Percentiles rank a stretch among this genome's conserved stretches.
Conservation (phyloP, 2,329 filamentous ascomycete species). For the Falciphora oryzae region DNA sequence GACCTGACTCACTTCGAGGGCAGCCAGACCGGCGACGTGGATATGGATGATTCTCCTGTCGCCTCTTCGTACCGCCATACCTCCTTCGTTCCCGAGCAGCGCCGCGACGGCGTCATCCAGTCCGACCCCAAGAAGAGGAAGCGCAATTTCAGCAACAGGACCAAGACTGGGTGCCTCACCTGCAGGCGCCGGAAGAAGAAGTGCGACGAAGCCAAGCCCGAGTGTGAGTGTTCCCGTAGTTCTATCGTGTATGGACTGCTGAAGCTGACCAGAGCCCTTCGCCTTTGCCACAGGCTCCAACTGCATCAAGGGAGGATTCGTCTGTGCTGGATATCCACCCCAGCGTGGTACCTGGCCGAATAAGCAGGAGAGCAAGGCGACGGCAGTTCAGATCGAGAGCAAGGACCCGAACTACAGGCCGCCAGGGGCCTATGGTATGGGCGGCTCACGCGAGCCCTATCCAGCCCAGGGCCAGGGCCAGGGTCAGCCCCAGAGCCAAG, state of each 20-base stretch:
- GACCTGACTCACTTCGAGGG: constrained; percentile 27
- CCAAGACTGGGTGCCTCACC: constrained; percentile 92
- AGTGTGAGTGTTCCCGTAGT: constrained; percentile 60
- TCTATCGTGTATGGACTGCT: not conserved
- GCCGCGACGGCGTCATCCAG: constrained; percentile 44
- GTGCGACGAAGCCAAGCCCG: constrained; percentile 88
- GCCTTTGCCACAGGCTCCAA: constrained; percentile 61
- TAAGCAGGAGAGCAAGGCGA: constrained; percentile 56
- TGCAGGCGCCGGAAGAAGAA: constrained; percentile 94
- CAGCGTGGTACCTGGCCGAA: constrained; percentile 66
- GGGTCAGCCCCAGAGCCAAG: not conserved
- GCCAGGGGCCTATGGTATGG: constrained; percentile 56
- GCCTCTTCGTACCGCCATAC: constrained; percentile 32
- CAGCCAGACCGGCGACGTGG: constrained; percentile 13
- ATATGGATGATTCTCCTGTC: constrained; percentile 5
- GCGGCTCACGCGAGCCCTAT: not conserved
- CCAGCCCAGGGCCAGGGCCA: constrained; percentile 22
- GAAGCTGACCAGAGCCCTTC: not conserved
- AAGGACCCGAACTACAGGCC: constrained; percentile 66
- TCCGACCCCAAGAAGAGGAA: constrained; percentile 65
- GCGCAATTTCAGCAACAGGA: constrained; percentile 86
- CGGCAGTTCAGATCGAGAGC: constrained; percentile 71
- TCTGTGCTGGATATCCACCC: constrained; percentile 86
- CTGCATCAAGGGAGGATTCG: constrained; percentile 82
- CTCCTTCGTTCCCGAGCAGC: constrained; percentile 41